Evolutionary conservation across 306 rosid genomes (phyloP), one percentile per base, ranked within the genome.

Genomic region (Rubus parviflorus): DNA sequence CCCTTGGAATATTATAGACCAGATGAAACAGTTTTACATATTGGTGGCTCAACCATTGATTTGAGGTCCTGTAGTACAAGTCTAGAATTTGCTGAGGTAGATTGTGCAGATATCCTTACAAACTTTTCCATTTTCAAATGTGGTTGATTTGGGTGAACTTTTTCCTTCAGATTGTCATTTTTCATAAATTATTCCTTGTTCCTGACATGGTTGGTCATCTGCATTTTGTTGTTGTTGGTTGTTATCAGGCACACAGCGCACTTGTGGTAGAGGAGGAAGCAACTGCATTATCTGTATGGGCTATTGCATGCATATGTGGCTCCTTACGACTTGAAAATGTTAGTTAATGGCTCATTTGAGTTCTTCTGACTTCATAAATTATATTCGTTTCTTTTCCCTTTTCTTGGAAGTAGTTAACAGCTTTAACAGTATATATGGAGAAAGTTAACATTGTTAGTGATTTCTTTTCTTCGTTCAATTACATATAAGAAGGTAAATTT

Each of bases 311-410:
- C 90, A 57, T 93, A 43, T 96, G 99, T 85, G 98, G 99, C 77
- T 88, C 97, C 78, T 87, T 96, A 81, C 95, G 97, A 82, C 98
- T 96, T 68, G 99, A 96, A 81, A 77, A 93, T 87, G 99, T 96
- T 82, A 77, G 90, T 81, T 81, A 74, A 71, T 79, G 61, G 60
- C 19, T 75, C 73, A 67, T 35, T 57, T 23, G 8, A 35, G 37
- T 54, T 25, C 9, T 74, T 35, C n/a, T 15, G n/a, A 20, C 37
- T 74, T 4, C 12, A 23, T 48, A 25, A 22, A 47, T 14, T 42
- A 54, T 42, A 67, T 53, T 41, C 19, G n/a, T 61, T 56, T 75
- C 8, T 22, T 58, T 70, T 37, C 20, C 46, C 46, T 0, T 71
- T 60, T 76, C 22, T 71, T 37, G 71, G 40, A 6, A 75, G 43